phyloP scores from a whole-genome alignment of 2,329 filamentous ascomycete species.

The Thielaviopsis ethacetica region DNA sequence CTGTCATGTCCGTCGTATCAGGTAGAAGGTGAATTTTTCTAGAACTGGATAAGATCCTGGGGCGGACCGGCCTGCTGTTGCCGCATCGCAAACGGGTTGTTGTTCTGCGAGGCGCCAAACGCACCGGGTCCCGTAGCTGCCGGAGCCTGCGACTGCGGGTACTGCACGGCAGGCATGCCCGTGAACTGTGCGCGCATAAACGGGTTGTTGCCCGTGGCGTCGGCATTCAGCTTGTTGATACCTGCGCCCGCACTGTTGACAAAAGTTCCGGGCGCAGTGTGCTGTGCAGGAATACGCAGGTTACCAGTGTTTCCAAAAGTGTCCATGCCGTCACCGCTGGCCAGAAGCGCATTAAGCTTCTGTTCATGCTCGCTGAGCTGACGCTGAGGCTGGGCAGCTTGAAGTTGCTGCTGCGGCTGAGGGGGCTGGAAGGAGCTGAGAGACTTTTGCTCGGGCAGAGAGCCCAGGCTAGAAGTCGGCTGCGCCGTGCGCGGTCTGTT shows the following conservation, averaged over 20 bases:
- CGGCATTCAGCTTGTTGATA: slow-evolving; percentile 48
- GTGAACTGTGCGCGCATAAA: slow-evolving; percentile 77
- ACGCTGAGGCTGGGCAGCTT: slow-evolving; percentile 34
- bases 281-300: slow-evolving; percentile 84
- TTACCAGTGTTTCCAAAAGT: slow-evolving; percentile 97
- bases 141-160: slow-evolving; percentile 33
- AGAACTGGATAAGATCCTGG: slow-evolving; percentile 49
- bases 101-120: slow-evolving; percentile 31
- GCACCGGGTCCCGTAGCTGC: slow-evolving; percentile 40
- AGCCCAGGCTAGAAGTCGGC: slow-evolving; percentile 53
- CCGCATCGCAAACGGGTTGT: slow-evolving; percentile 38
- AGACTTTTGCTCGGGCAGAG: slow-evolving; percentile 71
- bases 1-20: neutral
- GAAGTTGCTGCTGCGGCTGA: slow-evolving; percentile 18
- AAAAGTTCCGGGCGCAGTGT: slow-evolving; percentile 90
- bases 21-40: slow-evolving; percentile 13
- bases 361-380: slow-evolving; percentile 48
- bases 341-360: slow-evolving; percentile 71
- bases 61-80: slow-evolving; percentile 31
- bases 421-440: slow-evolving; percentile 39
- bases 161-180: slow-evolving; percentile 48
- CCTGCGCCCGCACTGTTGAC: slow-evolving; percentile 86
- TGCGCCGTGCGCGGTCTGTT: slow-evolving; percentile 33
- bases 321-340: slow-evolving; percentile 81
- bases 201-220: slow-evolving; percentile 75